Evolutionary conservation across 2,329 filamentous ascomycete genomes (phyloP).

Genomic region (Ophiostoma piceae): DNA sequence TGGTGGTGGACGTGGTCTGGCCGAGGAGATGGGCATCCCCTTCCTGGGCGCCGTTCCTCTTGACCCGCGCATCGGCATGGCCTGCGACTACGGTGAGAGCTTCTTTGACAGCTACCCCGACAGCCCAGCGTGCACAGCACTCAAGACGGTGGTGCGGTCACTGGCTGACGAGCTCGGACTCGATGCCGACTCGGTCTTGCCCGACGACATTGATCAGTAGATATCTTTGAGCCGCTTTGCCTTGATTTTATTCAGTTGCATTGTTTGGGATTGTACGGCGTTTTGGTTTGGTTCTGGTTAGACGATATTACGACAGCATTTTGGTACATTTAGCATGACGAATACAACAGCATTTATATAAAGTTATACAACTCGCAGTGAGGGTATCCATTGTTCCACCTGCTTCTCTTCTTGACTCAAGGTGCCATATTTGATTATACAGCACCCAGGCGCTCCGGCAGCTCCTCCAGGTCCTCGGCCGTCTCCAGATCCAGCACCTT

Average conservation of each 20-base stretch:
- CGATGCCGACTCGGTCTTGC: slow-evolving; percentile 50
- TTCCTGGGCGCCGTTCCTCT: slow-evolving; percentile 87
- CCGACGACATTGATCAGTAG: slow-evolving; percentile 35
- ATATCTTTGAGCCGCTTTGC: neutral
- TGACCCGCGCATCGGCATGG: slow-evolving; percentile 91
- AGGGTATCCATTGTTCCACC: neutral
- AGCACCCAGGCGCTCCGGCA: slow-evolving; percentile 59
- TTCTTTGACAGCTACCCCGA: slow-evolving; percentile 93
- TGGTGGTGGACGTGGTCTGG: slow-evolving; percentile 74
- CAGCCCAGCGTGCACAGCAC: slow-evolving; percentile 79
- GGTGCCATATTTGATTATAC: slow-evolving; percentile 25
- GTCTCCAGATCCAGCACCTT: slow-evolving; percentile 79
- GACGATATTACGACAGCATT: slow-evolving; percentile 6
- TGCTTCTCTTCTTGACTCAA: neutral
- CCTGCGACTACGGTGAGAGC: slow-evolving; percentile 95
- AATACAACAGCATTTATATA: neutral
- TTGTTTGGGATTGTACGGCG: slow-evolving; percentile 5
- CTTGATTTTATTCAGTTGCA: neutral
- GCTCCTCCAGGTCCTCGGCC: slow-evolving; percentile 74
- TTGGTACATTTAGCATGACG: neutral
- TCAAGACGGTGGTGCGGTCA: slow-evolving; percentile 72
- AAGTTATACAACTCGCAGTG: neutral
- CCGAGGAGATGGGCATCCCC: slow-evolving; percentile 78
- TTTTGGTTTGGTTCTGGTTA: slow-evolving; percentile 4
- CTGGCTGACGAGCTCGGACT: slow-evolving; percentile 63